Base-by-base conservation (phyloP, 1,284 basidiomycete genomes). In the Ganoderma sinense region DNA sequence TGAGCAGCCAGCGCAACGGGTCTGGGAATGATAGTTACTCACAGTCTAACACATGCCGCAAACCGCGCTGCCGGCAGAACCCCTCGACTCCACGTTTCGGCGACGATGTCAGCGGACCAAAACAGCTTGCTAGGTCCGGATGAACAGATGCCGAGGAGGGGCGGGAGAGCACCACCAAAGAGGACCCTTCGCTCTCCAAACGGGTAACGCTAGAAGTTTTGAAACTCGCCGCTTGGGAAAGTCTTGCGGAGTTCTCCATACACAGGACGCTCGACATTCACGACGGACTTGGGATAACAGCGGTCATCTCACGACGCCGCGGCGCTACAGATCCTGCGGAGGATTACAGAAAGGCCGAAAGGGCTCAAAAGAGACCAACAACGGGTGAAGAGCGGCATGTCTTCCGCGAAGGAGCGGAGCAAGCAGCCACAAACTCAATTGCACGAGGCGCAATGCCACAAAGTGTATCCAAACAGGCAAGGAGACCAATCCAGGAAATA, bases 201-300 rank as follows among this genome's bases (percentile, higher is more conserved):
- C 8, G 20, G 51, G 58, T 64, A 31, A 62, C 58, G 45, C 70
- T 69, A 71, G 70, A 71, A 71, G 64, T 51, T 16, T 33, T 7
- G 48, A 45, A 31, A 36, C 58, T 53, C 48, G 14, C 23, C 66
- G 61, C 40, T 51, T 39, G 33, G 33, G 31, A 59, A 59, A 20
- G 18, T 5, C 8, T 4, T n/a, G 56, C 56, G 56, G 56, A 14
- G 29, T 8, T 33, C 13, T 20, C 18, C 56, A 20, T 29, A 16
- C 33, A 59, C 7, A 23, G 10, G 23, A 59, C 20, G 48, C 59
- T 62, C 26, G 48, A 33, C 14, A 62, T 43, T 29, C 16, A 23
- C 26, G 31, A n/a, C 65, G 18, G 56, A 58, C 45, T 18, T 29
- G 58, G 51, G 65, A 65, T 33, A 43, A 62, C 23, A 29, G 63